A percentile compares a stretch with the other conserved stretches of the same genome.
Conservation (phyloP, 768 basidiomycete species). For the Chalciporus pseudorubinellus region DNA sequence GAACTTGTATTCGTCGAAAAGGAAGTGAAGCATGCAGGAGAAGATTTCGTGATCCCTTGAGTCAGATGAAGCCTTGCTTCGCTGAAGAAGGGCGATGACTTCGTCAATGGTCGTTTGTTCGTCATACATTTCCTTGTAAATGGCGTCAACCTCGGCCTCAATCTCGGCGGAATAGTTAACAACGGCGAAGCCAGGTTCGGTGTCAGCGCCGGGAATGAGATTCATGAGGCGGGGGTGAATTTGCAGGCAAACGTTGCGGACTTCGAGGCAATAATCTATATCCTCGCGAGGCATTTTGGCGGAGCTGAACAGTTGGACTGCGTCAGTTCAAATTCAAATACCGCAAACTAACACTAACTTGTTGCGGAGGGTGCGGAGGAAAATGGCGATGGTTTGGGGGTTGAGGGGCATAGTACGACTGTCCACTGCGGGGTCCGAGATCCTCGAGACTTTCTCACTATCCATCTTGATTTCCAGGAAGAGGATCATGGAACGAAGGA, state of each 20-base stretch:
- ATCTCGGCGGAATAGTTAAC: slow-evolving; percentile 86
- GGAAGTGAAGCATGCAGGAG: slow-evolving; percentile 99
- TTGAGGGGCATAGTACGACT: slow-evolving; percentile 83
- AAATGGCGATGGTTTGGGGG: slow-evolving; percentile 86
- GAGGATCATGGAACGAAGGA: slow-evolving; percentile 80
- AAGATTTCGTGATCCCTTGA: slow-evolving; percentile 92
- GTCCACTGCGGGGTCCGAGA: slow-evolving; percentile 77
- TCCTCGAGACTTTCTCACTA: slow-evolving; percentile 72
- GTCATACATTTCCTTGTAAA: slow-evolving; percentile 98
- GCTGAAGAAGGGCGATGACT: slow-evolving; percentile 84
- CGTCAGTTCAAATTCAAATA: slow-evolving; percentile 4
- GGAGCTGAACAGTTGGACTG: slow-evolving; percentile 45
- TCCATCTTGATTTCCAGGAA: slow-evolving; percentile 94
- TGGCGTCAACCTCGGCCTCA: slow-evolving; percentile 88
- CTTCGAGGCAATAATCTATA: slow-evolving; percentile 83
- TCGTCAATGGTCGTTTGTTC: slow-evolving; percentile 93
- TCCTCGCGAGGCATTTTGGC: slow-evolving; percentile 74
- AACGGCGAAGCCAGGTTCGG: slow-evolving; percentile 88
- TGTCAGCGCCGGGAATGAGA: slow-evolving; percentile 79
- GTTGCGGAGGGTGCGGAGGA: slow-evolving; percentile 84
- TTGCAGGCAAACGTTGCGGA: slow-evolving; percentile 90
- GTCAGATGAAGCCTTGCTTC: slow-evolving; percentile 78
- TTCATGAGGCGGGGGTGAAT: slow-evolving; percentile 97
- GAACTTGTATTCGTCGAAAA: slow-evolving; percentile 99
- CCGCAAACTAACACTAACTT: slow-evolving; percentile 48